Percentiles rank a stretch among this genome's conserved stretches.
Evolutionary conservation across 2,329 filamentous ascomycete genomes (phyloP).

Genomic region (Monilinia vaccinii-corymbosi): DNA sequence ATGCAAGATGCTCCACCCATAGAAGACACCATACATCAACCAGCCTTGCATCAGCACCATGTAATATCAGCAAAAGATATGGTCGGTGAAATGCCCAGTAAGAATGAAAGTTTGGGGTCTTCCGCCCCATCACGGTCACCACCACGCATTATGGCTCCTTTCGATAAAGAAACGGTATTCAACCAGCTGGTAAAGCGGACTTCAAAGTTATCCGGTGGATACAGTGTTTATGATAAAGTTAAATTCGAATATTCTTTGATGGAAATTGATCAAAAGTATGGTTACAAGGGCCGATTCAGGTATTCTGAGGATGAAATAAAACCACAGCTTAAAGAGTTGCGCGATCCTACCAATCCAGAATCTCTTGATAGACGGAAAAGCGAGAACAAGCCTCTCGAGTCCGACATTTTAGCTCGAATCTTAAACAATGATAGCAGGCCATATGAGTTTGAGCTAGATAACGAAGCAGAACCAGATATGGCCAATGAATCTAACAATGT

Average conservation of each 20-base stretch:
- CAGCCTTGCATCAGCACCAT: background rate
- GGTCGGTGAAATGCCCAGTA: background rate
- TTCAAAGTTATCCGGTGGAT: conserved; percentile 7
- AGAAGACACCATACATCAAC: background rate
- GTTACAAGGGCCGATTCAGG: conserved; percentile 23
- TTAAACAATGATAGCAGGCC: conserved; percentile 32
- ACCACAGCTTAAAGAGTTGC: background rate
- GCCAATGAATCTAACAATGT: conserved; percentile 25
- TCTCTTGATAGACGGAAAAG: conserved; percentile 21
- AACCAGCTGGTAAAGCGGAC: conserved; percentile 15
- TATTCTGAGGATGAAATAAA: conserved; percentile 14
- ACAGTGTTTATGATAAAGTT: conserved; percentile 26
- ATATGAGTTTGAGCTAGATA: conserved; percentile 11
- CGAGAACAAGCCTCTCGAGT: conserved; percentile 11
- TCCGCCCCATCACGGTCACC: background rate
- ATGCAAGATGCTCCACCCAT: background rate
- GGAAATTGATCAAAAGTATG: conserved; percentile 28
- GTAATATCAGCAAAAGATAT: background rate
- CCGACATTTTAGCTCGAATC: conserved; percentile 33
- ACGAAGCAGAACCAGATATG: conserved; percentile 20
- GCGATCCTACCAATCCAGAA: conserved; percentile 22
- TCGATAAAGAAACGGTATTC: conserved; percentile 27
- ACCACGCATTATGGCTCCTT: conserved; percentile 13
- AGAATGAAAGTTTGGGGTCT: background rate
- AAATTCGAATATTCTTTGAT: conserved; percentile 25